A percentile compares a stretch with the other conserved stretches of the same genome.
These are phyloP conservation scores for Stylonectria norvegica DNA, from an alignment of 2,329 filamentous ascomycete species.

Conservation along the genomic window DNA sequence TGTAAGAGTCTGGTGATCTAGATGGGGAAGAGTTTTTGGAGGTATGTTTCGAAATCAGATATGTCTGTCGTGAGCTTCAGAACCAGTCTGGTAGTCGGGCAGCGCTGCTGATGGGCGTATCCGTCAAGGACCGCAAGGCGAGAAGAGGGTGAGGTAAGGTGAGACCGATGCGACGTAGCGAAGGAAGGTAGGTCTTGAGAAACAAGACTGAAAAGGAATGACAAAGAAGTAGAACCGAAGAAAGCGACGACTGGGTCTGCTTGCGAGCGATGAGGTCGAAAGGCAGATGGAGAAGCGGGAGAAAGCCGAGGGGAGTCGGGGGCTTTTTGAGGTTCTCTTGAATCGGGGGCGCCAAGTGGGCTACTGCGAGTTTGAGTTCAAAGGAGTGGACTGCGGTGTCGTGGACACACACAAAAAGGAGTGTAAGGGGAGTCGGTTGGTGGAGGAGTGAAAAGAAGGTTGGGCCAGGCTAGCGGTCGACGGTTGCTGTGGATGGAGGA, in stretches of 20 bases:
- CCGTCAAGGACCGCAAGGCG: conserved; percentile 24
- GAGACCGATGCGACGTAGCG: conserved; percentile 13
- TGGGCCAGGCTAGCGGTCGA: conserved; percentile 26
- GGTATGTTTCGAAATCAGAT: neutral
- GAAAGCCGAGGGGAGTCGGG: conserved; percentile 17
- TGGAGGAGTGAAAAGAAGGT: conserved; percentile 12
- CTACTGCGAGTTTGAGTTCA: conserved; percentile 19
- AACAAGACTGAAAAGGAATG: conserved; percentile 18
- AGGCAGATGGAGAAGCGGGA: conserved; percentile 6
- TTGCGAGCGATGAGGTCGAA: conserved; percentile 15
- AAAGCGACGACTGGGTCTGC: conserved; percentile 20
- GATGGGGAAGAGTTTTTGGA: conserved; percentile 6
- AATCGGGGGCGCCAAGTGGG: conserved; percentile 1
- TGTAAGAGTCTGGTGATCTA: conserved; percentile 5
- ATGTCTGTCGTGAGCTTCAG: conserved; percentile 20
- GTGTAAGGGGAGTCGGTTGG: conserved; percentile 14
- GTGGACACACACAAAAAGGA: conserved; percentile 31
- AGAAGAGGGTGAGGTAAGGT: conserved; percentile 19
- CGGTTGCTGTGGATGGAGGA: conserved; percentile 22
- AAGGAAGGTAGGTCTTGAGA: neutral
- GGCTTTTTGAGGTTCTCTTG: conserved; percentile 25
- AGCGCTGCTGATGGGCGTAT: conserved; percentile 23
- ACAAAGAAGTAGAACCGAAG: conserved; percentile 22
- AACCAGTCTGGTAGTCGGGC: conserved; percentile 25
- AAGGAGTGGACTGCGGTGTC: conserved; percentile 34